Evolutionary conservation across 1,284 basidiomycete species (phyloP).

Genomic region (Coniferiporia weirii): DNA sequence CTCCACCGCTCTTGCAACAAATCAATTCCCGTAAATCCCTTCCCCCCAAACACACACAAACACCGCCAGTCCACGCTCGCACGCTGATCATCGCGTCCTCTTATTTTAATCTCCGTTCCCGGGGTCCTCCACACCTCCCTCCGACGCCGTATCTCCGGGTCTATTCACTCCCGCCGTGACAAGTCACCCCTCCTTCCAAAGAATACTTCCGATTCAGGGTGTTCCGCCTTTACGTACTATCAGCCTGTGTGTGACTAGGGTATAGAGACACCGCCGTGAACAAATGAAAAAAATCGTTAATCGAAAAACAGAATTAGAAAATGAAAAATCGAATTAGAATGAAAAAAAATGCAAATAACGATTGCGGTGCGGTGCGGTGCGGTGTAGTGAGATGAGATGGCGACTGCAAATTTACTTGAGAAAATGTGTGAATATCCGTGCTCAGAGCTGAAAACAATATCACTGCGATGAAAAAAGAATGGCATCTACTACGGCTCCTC

Average conservation of each 20-base stretch:
- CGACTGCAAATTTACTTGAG: neutral
- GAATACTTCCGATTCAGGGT: constrained; percentile 1
- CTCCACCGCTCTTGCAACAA: constrained; percentile 6
- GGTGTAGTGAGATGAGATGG: neutral
- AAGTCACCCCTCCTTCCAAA: neutral
- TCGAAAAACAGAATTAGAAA: constrained; percentile 17
- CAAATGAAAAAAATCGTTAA: constrained; percentile 20
- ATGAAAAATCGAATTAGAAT: no score
- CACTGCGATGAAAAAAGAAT: constrained; percentile 4
- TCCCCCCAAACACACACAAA: constrained; percentile 3
- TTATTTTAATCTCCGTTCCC: constrained; percentile 10
- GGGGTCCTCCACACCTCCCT: constrained; percentile 6
- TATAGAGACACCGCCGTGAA: neutral
- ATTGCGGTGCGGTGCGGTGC: no score
- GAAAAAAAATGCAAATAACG: no score
- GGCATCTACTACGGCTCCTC: constrained; percentile 33
- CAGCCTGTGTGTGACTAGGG: no score
- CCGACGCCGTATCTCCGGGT: constrained; percentile 2
- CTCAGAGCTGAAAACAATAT: neutral
- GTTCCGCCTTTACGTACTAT: constrained; percentile 24
- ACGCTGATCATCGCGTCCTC: constrained; percentile 10
- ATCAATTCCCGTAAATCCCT: no score
- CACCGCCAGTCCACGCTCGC: neutral
- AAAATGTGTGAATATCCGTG: neutral
- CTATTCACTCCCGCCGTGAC: neutral